Conservation (phyloP, 176 grass and related monocot species). For the Bolboschoenus planiculmis region DNA sequence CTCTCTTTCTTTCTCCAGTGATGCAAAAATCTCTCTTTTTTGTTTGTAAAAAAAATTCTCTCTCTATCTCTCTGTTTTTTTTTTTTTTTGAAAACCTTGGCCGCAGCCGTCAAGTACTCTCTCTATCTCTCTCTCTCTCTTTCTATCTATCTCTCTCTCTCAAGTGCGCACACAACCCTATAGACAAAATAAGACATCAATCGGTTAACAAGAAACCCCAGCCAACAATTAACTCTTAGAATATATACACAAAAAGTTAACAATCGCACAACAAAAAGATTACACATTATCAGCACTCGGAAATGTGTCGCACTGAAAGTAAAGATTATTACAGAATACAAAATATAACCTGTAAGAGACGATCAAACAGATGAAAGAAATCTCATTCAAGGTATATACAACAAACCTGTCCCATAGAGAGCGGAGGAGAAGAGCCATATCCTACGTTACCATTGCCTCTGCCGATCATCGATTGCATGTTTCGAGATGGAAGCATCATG, state of each 20-base stretch:
- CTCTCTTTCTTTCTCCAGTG: too few species aligned
- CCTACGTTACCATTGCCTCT: conserved; percentile 30
- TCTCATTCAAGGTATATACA: not conserved
- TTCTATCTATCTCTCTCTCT: conserved; percentile 8
- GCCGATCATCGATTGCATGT: conserved; percentile 54
- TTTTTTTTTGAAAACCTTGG: too few species aligned
- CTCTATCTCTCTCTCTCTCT: not conserved
- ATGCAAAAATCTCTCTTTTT: too few species aligned
- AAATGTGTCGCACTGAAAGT: not conserved
- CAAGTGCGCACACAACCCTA: too few species aligned
- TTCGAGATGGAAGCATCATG: conserved; percentile 73
- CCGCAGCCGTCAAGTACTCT: too few species aligned
- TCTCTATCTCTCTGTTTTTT: too few species aligned
- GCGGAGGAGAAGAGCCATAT: conserved; percentile 46
- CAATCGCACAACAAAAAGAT: not conserved
- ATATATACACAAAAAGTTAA: not conserved
- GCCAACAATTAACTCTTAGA: not conserved
- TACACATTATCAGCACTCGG: not conserved
- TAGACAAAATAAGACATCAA: too few species aligned
- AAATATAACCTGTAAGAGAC: not conserved
- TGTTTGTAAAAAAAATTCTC: too few species aligned
- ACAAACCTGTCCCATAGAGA: conserved; percentile 69
- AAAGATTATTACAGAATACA: not conserved
- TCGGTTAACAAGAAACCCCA: not conserved
- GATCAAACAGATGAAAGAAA: not conserved